A percentile compares a stretch with the other conserved stretches of the same genome.
Evolutionary conservation across 2,329 filamentous ascomycete genomes (phyloP).

Genomic region (Allantophomopsis lycopodina): DNA sequence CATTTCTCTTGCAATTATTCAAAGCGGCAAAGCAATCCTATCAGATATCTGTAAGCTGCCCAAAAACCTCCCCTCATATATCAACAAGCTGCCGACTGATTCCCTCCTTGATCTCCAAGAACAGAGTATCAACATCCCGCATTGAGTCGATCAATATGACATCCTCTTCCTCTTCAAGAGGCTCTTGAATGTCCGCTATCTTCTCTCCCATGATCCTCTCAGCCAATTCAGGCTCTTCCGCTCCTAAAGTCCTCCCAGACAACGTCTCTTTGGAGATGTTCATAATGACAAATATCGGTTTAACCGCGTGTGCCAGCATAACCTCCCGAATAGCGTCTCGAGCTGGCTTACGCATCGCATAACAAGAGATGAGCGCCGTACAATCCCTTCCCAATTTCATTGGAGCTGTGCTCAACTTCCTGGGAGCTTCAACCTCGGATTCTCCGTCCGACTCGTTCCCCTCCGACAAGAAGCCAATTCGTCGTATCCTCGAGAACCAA

Average conservation of each 20-base stretch:
- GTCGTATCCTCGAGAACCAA: slow-evolving; percentile 1
- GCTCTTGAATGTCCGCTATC: slow-evolving; percentile 3
- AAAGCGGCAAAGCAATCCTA: no score
- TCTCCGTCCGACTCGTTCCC: slow-evolving; percentile 1
- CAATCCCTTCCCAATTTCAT: neutral
- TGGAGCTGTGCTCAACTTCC: neutral
- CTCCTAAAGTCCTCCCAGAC: slow-evolving; percentile 5
- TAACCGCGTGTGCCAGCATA: slow-evolving; percentile 1
- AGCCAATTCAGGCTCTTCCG: slow-evolving; percentile 4
- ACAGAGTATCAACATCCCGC: slow-evolving; percentile 3
- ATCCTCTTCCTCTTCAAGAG: slow-evolving; percentile 3
- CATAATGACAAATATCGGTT: slow-evolving; percentile 3
- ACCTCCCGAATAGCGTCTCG: slow-evolving; percentile 4
- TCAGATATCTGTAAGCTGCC: no score
- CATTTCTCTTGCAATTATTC: no score
- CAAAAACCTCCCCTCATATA: no score
- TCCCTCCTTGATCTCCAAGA: slow-evolving; percentile 2
- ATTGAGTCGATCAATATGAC: slow-evolving; percentile 3
- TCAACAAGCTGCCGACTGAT: slow-evolving; percentile 1
- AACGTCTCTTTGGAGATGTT: slow-evolving; percentile 4
- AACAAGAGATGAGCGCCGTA: slow-evolving; percentile 1
- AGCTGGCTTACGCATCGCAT: slow-evolving; percentile 2
- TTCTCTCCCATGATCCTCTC: slow-evolving; percentile 4
- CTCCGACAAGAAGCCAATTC: slow-evolving; percentile 1
- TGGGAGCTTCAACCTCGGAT: neutral